phyloP scores from a whole-genome alignment of 495 filamentous ascomycete genomes.

The Lepidopterella palustris region DNA sequence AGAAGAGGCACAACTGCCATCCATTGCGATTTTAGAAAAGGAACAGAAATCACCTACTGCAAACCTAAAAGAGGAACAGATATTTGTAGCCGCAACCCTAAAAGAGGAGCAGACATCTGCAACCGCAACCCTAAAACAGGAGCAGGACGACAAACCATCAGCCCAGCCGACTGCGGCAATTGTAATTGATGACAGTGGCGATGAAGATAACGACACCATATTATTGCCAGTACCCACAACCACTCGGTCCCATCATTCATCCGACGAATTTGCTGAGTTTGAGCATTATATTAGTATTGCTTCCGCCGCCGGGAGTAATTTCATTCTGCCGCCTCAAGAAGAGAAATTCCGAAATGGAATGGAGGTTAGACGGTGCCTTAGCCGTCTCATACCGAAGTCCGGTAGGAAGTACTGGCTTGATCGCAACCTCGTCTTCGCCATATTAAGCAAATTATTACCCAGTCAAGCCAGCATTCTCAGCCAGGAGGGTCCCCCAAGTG shows the following conservation, averaged over 20 bases:
- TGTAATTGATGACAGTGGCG: not conserved
- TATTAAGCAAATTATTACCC: not conserved
- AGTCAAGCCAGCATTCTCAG: not conserved
- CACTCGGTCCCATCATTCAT: not conserved
- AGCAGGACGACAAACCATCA: not conserved
- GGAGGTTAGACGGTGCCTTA: not conserved
- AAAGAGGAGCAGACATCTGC: not conserved
- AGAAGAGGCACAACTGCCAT: not conserved
- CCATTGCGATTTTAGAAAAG: not conserved
- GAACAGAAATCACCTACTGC: not conserved
- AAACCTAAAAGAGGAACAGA: not conserved
- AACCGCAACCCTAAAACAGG: not conserved
- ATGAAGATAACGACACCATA: not conserved
- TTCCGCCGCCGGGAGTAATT: not conserved
- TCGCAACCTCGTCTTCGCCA: not conserved
- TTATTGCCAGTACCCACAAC: not conserved
- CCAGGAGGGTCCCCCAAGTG: not conserved
- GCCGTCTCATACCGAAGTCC: not conserved
- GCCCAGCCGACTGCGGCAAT: not conserved
- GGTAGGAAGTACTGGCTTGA: not conserved
- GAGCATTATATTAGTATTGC: constrained; percentile 1
- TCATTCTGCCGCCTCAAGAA: not conserved
- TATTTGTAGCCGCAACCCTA: not conserved
- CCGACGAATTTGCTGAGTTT: not conserved
- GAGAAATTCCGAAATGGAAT: not conserved